Evolutionary conservation across 805 yeast species (phyloP).

Genomic region (Ogataea neopini): DNA sequence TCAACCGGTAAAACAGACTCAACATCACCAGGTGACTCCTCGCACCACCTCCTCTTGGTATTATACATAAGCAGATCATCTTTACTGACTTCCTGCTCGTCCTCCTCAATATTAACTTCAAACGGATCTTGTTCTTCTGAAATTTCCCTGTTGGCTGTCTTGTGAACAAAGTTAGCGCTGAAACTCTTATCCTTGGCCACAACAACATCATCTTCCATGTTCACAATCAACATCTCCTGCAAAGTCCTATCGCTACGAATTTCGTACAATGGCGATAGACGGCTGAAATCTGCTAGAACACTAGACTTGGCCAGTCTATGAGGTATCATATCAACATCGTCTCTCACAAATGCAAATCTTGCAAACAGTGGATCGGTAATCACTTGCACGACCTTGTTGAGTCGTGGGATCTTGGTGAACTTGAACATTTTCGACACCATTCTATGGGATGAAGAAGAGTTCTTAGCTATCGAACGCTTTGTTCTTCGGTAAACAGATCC

Average conservation of each 20-base stretch:
- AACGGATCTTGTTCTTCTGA: conserved; percentile 10
- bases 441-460: conserved; percentile 26
- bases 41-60: conserved; percentile 23
- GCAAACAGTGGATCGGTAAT: conserved; percentile 57
- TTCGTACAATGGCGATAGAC: conserved; percentile 50
- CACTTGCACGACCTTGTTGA: conserved; percentile 64
- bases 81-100: background rate
- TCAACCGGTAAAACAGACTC: conserved; percentile 1
- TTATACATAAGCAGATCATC: conserved; percentile 10
- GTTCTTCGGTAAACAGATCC: conserved; percentile 63
- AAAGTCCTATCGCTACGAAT: conserved; percentile 14
- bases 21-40: background rate
- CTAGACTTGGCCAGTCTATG: conserved; percentile 49
- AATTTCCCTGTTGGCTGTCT: background rate
- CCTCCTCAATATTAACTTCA: conserved; percentile 2
- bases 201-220: conserved; percentile 3
- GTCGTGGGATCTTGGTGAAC: conserved; percentile 51
- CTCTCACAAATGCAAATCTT: conserved; percentile 67
- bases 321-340: conserved; percentile 61
- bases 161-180: conserved; percentile 16
- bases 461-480: conserved; percentile 36
- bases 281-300: conserved; percentile 53
- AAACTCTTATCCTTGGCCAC: conserved; percentile 12
- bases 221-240: conserved; percentile 8
- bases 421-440: conserved; percentile 40